A percentile compares a stretch with the other conserved stretches of the same genome.
phyloP scores from a whole-genome alignment of 2,329 filamentous ascomycete species.

The Colletotrichum viniferum region DNA sequence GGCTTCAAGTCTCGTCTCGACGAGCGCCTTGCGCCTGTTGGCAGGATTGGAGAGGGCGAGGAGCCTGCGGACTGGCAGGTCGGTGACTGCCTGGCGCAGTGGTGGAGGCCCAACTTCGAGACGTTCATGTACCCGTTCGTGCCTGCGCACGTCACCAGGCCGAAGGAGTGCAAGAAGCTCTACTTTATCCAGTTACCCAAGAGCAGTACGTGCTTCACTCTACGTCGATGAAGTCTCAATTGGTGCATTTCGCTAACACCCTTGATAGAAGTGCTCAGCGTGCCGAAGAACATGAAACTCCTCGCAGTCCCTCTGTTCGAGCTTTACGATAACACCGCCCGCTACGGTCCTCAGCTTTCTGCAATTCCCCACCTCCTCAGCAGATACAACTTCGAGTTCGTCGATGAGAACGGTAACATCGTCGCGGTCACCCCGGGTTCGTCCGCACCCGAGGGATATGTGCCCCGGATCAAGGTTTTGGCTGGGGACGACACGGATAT shows the following conservation, averaged over 20 bases:
- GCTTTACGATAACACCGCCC: constrained; percentile 94
- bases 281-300: constrained; percentile 99
- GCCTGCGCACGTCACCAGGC: constrained; percentile 91
- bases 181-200: constrained; percentile 96
- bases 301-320: constrained; percentile 96
- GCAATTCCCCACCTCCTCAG: constrained; percentile 95
- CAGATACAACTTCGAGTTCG: constrained; percentile 96
- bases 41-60: constrained; percentile 82
- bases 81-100: constrained; percentile 93
- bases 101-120: constrained; percentile 99
- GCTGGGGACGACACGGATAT: constrained; percentile 67
- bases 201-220: constrained; percentile 69
- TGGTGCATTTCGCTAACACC: constrained; percentile 22
- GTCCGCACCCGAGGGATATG: constrained; percentile 59
- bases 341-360: constrained; percentile 94
- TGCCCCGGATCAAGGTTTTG: constrained; percentile 69
- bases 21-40: constrained; percentile 91
- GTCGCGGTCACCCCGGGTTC: constrained; percentile 83
- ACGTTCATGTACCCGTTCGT: constrained; percentile 99
- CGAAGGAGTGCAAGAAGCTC: constrained; percentile 99
- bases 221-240: background rate
- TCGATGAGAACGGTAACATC: constrained; percentile 89
- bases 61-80: constrained; percentile 90
- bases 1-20: constrained; percentile 96
- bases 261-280: constrained; percentile 81